Evolutionary conservation across 306 rosid genomes (phyloP).

Genomic region (Vachellia pachyceras): DNA sequence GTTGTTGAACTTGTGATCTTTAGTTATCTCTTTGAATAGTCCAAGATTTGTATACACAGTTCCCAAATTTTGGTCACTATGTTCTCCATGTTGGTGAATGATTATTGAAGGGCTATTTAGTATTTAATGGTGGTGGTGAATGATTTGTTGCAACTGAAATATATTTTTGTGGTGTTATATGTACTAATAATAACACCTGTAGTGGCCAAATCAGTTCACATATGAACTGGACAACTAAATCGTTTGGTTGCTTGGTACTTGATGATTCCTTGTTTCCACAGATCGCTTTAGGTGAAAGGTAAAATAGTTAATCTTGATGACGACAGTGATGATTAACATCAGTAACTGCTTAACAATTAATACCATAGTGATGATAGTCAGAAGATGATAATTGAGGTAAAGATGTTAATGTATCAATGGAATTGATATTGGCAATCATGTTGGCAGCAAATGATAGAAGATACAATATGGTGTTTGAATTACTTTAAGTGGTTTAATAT

Average conservation of each 20-base stretch:
- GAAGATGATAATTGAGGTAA: too few species aligned
- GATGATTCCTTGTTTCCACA: background rate
- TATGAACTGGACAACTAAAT: background rate
- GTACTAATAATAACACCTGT: background rate
- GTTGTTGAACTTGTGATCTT: conserved; percentile 4
- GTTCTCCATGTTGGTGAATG: background rate
- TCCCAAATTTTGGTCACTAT: background rate
- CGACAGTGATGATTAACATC: background rate
- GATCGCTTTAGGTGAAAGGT: too few species aligned
- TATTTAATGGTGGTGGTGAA: background rate
- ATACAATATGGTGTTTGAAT: too few species aligned
- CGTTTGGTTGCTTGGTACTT: background rate
- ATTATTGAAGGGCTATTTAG: background rate
- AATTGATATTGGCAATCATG: too few species aligned
- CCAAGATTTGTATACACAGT: background rate
- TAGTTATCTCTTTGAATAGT: background rate
- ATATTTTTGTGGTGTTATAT: background rate
- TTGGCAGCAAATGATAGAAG: too few species aligned
- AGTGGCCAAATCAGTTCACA: background rate
- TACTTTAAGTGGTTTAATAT: too few species aligned
- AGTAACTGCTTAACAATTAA: background rate
- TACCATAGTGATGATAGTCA: background rate
- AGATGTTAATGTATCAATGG: too few species aligned
- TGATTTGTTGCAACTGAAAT: background rate
- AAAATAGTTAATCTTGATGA: background rate